Percentiles rank a stretch among this genome's conserved stretches.
phyloP scores from a whole-genome alignment of 257 asterid species.

The Primulina eburnea region DNA sequence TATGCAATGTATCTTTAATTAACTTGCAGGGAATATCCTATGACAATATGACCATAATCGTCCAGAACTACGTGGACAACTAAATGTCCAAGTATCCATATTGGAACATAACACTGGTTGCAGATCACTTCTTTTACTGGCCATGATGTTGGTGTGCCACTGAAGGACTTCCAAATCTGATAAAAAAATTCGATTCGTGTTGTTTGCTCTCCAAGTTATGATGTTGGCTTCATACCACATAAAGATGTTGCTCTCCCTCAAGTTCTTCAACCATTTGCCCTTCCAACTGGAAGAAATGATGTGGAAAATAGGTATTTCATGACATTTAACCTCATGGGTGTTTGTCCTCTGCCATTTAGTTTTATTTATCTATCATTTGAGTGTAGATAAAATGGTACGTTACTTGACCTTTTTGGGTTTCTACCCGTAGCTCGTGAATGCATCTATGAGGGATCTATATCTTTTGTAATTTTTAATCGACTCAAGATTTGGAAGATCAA shows the following conservation, averaged over 20 bases:
- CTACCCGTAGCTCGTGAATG: slow-evolving; percentile 1
- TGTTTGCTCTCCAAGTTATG: slow-evolving; percentile 98
- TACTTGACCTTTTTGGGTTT: slow-evolving; percentile 3
- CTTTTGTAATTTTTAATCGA: slow-evolving; percentile 1
- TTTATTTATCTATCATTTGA: neutral
- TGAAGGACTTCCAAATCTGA: slow-evolving; percentile 87
- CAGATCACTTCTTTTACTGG: slow-evolving; percentile 97
- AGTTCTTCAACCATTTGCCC: slow-evolving; percentile 96
- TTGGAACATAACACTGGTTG: slow-evolving; percentile 97
- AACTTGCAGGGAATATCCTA: slow-evolving; percentile 86
- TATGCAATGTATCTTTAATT: slow-evolving; percentile 10
- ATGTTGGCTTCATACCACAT: slow-evolving; percentile 97
- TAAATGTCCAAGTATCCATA: slow-evolving; percentile 75
- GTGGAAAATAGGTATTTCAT: slow-evolving; percentile 65
- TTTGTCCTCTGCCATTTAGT: neutral
- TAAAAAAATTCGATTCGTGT: slow-evolving; percentile 96
- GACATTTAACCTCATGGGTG: slow-evolving; percentile 11
- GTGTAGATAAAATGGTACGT: slow-evolving; percentile 5
- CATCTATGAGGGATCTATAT: neutral
- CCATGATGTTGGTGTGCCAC: slow-evolving; percentile 99
- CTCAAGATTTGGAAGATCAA: neutral
- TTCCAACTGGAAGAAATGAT: slow-evolving; percentile 97
- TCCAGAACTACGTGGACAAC: slow-evolving; percentile 75
- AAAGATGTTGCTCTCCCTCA: slow-evolving; percentile 98
- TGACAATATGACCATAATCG: slow-evolving; percentile 90